Base-by-base conservation (phyloP, 352 stramenopile species). In the Phytophthora megakarya region DNA sequence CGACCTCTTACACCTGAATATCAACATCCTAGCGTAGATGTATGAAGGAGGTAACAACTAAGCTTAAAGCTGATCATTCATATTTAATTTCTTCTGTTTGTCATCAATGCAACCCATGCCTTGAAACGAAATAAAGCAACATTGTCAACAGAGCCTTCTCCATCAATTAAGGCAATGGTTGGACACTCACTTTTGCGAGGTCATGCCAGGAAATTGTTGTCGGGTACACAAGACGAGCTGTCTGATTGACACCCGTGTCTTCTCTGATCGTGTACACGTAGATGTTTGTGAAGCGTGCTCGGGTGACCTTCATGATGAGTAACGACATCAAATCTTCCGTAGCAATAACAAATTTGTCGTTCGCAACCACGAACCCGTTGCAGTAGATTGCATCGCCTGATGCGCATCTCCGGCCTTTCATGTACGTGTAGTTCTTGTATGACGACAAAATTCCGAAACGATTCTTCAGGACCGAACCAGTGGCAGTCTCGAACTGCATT, bases 311-410 rank as follows among this genome's bases (percentile, higher is more conserved):
- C 67, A 84, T 84, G 30, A 80, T 44, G 26, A 80, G 38, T 10
- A 85, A 62, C 5, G 66, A 64, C 49, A 67, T 56, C 21, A 80
- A 57, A 47, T 88, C 75, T 45, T 73, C 66, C 1, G 73, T 78
- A 1, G 48, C 55, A n/a, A 88, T 67, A n/a, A 86, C 60, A 28
- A 75, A 84, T 52, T 80, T 83, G 42, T 70, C 61, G 54, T 83
- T 80, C 11, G 70, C 76, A 45, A 87, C 73, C 12, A 89, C 72
- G 44, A 74, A 89, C 1, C 78, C 81, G 46, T 75, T 84, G 62
- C 78, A 77, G 63, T 85, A 88, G 39, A 90, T 81, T 2, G 75
- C 78, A 13, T 86, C 78, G 0, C 42, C 66, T n/a, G 66, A 71
- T 5, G 66, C 35, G 18, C 67, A 71, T 19, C 61, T 38, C 4